Percentiles rank a stretch among this genome's conserved stretches.
Conservation (phyloP, 306 rosid genomes). For the Quercus rubra region DNA sequence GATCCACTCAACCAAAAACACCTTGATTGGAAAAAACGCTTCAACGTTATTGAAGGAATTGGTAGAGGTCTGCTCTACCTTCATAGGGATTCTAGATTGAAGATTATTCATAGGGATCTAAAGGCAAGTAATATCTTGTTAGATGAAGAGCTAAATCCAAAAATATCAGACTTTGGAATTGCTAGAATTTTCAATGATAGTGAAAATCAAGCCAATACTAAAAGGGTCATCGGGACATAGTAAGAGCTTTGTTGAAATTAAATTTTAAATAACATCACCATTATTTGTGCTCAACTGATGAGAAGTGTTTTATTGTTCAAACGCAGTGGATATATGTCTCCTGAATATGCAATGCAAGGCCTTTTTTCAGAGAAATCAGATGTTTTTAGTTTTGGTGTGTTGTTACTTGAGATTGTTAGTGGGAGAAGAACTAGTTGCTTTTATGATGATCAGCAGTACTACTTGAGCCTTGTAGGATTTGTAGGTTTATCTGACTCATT, state of each 20-base stretch:
- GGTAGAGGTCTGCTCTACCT: slow-evolving; percentile 32
- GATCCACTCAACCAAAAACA: neutral
- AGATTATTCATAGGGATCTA: slow-evolving; percentile 37
- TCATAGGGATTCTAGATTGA: slow-evolving; percentile 35
- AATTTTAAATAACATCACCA: no score
- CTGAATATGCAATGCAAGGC: slow-evolving; percentile 36
- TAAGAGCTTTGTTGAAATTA: slow-evolving; percentile 9
- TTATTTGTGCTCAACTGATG: neutral
- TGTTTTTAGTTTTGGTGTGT: slow-evolving; percentile 32
- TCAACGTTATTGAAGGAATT: slow-evolving; percentile 33
- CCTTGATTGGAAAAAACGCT: slow-evolving; percentile 24
- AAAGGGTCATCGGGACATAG: slow-evolving; percentile 37
- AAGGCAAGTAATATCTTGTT: slow-evolving; percentile 36
- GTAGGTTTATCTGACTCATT: slow-evolving; percentile 1
- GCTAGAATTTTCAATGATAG: slow-evolving; percentile 24
- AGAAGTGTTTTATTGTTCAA: neutral
- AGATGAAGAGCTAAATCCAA: slow-evolving; percentile 30
- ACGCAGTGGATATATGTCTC: slow-evolving; percentile 37
- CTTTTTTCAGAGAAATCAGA: slow-evolving; percentile 33
- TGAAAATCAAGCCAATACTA: slow-evolving; percentile 31
- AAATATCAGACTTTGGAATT: slow-evolving; percentile 34
- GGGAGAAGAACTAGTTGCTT: slow-evolving; percentile 36
- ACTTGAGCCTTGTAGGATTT: slow-evolving; percentile 34
- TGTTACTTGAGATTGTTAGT: slow-evolving; percentile 29
- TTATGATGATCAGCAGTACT: slow-evolving; percentile 10